Evolutionary conservation across 306 rosid genomes (phyloP).

Genomic region (Vicia villosa): DNA sequence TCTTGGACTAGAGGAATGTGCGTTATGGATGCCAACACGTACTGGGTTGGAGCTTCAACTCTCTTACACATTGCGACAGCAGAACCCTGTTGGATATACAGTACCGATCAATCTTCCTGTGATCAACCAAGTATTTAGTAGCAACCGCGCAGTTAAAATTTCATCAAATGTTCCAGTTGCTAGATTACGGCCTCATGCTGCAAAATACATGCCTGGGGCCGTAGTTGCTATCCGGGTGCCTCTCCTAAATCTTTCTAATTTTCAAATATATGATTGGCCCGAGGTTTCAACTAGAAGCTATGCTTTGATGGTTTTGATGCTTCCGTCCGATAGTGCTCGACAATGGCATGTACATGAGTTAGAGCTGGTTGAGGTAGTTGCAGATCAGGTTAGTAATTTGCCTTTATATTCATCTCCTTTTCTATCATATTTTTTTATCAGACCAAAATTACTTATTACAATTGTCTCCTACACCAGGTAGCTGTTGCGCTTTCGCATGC

Average conservation of each 20-base stretch:
- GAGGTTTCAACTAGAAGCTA: conserved; percentile 88
- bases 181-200: conserved; percentile 69
- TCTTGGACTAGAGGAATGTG: conserved; percentile 92
- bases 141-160: conserved; percentile 68
- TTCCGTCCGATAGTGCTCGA: conserved; percentile 91
- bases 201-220: conserved; percentile 73
- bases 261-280: conserved; percentile 97
- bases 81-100: conserved; percentile 85
- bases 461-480: conserved; percentile 56
- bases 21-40: conserved; percentile 97
- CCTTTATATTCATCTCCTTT: conserved; percentile 24
- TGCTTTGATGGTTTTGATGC: conserved; percentile 98
- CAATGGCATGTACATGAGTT: conserved; percentile 92
- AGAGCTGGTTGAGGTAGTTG: conserved; percentile 98
- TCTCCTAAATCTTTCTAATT: conserved; percentile 87
- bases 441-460: not conserved
- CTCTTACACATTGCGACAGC: conserved; percentile 89
- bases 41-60: conserved; percentile 96
- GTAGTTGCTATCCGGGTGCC: conserved; percentile 99
- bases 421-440: not conserved
- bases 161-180: conserved; percentile 88
- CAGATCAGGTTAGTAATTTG: conserved; percentile 75
- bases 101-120: conserved; percentile 97
- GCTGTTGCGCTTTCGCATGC: conserved; percentile 99
- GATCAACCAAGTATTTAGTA: conserved; percentile 78